Base-by-base conservation (phyloP, 2,329 filamentous ascomycete genomes). In the Colletotrichum magnum region DNA sequence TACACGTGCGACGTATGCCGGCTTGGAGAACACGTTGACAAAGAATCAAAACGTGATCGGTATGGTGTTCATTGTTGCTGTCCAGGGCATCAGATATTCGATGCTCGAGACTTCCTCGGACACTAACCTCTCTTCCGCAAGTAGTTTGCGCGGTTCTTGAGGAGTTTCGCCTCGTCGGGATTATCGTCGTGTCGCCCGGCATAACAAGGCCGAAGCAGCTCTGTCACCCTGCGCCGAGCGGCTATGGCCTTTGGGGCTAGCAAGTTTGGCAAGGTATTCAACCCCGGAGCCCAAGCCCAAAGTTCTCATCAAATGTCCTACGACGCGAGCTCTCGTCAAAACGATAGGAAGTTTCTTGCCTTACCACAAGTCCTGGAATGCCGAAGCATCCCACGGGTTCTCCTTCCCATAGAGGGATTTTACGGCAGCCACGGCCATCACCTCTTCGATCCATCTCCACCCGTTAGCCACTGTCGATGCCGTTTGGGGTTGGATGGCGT, bases 401-500 rank as follows among this genome's bases (percentile, higher is more conserved):
- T 82, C 71, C 0, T 79, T 76, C 3, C 85, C 85, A 56, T 80
- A 85, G 39, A 87, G 72, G 1, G 80, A 79, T 18, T 76, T 71
- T 18, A 76, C 75, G 0, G 81, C 81, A 1, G 83, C 80, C 16
- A 78, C 68, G 9, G 81, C 81, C 58, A 84, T 76, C 3, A 77
- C 68, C 2, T 79, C 64, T 7, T 80, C 76, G 3, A 84, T 51
- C 82, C 82, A 85, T 0, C 74, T 24, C 64, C 76, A 85, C 1
- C 83, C 58, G 18, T 81, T 77, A 0, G 77, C 70, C 6, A 79
- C 72, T 5, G 75, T 60, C 32, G 78, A 67, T 0, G 68, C 69
- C 1, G 71, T 58, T 15, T 10, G 66, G 6, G n/a, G 36, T 26
- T 3, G 53, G 13, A 78, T 68, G 1, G 28, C 54, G 47, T 79